Base-by-base conservation (phyloP, 108 stramenopile genomes). In the Skeletonema tropicum region DNA sequence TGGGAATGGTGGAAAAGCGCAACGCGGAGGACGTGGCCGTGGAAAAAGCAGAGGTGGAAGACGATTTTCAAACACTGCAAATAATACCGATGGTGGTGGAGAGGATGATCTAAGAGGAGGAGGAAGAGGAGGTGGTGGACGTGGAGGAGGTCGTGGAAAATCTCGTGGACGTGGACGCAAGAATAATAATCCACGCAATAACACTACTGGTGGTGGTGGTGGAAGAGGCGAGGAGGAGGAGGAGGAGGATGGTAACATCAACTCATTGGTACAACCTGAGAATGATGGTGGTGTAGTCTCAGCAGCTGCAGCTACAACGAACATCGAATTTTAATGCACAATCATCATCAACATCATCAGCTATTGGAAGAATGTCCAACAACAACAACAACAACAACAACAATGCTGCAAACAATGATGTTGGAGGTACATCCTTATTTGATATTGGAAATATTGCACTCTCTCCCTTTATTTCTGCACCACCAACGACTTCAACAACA, bases 391-490 rank as follows among this genome's bases (percentile, higher is more conserved):
- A 30, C 31, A 62, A 42, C 12, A 62, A 21, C 12, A 62, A 62
- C 26, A 35, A 35, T n/a, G n/a, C n/a, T 39, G 14, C 41, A 42
- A 31, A 61, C 23, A 62, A 36, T 49, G n/a, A 62, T 49, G 38
- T 62, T 12, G 45, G 61, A 62, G 41, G 61, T 1, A 49, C 61
- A 62, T 49, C 30, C n/a, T 49, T 42, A 42, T 49, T 42, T 49
- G 61, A 49, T 46, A 49, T 49, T 62, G 52, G 52, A 6, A 55
- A 55, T 55, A 55, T 62, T 52, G 73, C 77, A 48, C 58, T 77
- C 29, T 77, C 76, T 36, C 76, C 76, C 0, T 77, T 77, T 41
- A 77, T 77, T 52, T 77, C 76, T 1, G 55, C 76, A 48, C 70
- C 69, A 15, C n/a, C 60, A 17, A 61, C 31, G 14, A 32, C n/a